phyloP scores from a whole-genome alignment of 2,329 filamentous ascomycete species.

The Diplodia intermedia region DNA sequence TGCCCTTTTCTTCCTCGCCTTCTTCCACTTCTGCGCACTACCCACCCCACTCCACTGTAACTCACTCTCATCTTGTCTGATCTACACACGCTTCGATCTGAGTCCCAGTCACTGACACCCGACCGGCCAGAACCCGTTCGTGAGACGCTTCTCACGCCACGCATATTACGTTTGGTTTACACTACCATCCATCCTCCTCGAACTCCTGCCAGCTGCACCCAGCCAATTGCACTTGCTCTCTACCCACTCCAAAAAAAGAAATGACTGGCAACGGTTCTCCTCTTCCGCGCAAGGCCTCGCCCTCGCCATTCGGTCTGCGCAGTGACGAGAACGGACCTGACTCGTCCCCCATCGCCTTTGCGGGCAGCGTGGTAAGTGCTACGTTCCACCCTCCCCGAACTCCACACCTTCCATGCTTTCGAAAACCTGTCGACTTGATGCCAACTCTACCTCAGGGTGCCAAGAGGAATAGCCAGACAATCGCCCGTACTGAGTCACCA shows the following conservation, averaged over 20 bases:
- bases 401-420: conserved; percentile 36
- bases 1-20: neutral
- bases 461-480: conserved; percentile 41
- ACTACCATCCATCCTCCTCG: conserved; percentile 42
- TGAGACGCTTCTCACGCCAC: conserved; percentile 14
- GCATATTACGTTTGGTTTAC: conserved; percentile 33
- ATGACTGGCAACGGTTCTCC: conserved; percentile 52
- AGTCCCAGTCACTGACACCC: conserved; percentile 18
- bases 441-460: conserved; percentile 41
- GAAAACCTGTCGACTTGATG: neutral
- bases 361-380: conserved; percentile 42
- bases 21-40: conserved; percentile 31
- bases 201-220: neutral
- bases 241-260: conserved; percentile 39
- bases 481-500: conserved; percentile 35
- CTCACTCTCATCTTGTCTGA: conserved; percentile 26
- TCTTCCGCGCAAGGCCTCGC: conserved; percentile 48
- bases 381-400: conserved; percentile 34
- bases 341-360: conserved; percentile 46
- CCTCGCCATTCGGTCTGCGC: conserved; percentile 39
- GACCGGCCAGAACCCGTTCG: conserved; percentile 13
- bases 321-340: conserved; percentile 44
- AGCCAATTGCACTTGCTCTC: neutral
- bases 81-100: conserved; percentile 28
- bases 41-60: conserved; percentile 25